These are phyloP conservation scores for Pichia exigua DNA, from an alignment of 805 yeast genomes.

Conservation along the genomic window DNA sequence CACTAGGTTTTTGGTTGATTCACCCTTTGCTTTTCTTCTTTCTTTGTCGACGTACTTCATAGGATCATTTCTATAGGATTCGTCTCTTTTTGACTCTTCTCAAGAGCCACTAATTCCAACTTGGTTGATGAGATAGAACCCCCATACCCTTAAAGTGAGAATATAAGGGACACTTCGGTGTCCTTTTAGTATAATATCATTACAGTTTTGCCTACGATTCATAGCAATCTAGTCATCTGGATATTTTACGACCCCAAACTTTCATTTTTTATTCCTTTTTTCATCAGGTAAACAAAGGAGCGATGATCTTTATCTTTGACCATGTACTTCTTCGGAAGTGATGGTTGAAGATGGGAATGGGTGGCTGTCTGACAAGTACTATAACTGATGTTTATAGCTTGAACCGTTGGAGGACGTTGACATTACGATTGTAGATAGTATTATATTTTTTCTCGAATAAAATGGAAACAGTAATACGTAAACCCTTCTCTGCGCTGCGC, in stretches of 20 bases:
- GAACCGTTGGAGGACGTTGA: slow-evolving; percentile 9
- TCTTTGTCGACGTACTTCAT: slow-evolving; percentile 97
- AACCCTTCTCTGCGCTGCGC: too few relatives aligned
- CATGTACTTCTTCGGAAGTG: slow-evolving; percentile 11
- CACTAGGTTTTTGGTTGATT: not conserved
- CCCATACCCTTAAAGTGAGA: slow-evolving; percentile 69
- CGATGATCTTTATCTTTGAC: slow-evolving; percentile 81
- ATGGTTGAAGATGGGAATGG: slow-evolving; percentile 10
- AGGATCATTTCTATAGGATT: slow-evolving; percentile 99
- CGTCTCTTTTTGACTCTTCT: slow-evolving; percentile 98
- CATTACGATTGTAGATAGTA: not conserved
- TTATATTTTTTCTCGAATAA: not conserved
- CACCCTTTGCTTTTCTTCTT: slow-evolving; percentile 35
- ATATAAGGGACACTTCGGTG: not conserved
- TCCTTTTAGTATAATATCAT: slow-evolving; percentile 13
- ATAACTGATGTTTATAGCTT: not conserved
- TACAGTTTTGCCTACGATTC: slow-evolving; percentile 73
- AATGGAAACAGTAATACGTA: not conserved
- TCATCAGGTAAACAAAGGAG: slow-evolving; percentile 54
- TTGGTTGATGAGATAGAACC: slow-evolving; percentile 97
- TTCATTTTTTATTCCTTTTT: slow-evolving; percentile 16
- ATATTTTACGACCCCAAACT: slow-evolving; percentile 9
- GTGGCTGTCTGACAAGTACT: slow-evolving; percentile 13
- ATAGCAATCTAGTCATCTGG: slow-evolving; percentile 84
- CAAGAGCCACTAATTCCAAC: slow-evolving; percentile 99